phyloP scores from a whole-genome alignment of 2,329 filamentous ascomycete genomes.

The Pseudocercospora macadamiae region DNA sequence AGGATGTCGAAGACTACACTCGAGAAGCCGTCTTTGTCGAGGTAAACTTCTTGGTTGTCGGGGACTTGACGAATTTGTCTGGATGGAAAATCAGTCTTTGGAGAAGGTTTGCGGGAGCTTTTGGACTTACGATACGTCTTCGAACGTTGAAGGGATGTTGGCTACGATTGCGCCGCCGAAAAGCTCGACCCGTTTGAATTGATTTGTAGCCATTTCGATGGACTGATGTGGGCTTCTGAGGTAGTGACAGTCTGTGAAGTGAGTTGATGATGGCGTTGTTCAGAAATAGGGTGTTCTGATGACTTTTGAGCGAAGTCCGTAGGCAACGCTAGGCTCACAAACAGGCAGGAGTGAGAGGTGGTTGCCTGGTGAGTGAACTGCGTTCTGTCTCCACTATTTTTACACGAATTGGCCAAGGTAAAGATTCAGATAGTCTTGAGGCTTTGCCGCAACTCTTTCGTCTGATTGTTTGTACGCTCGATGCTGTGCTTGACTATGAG shows the following conservation, averaged over 20 bases:
- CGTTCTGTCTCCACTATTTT: too few species aligned
- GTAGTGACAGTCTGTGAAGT: background rate
- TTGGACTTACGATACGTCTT: conserved; percentile 68
- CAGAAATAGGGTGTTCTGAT: background rate
- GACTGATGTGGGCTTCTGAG: background rate
- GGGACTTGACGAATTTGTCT: conserved; percentile 76
- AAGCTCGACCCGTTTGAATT: conserved; percentile 45
- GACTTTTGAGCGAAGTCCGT: background rate
- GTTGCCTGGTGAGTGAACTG: background rate
- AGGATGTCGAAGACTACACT: conserved; percentile 90
- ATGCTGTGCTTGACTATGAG: too few species aligned
- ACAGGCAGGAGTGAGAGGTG: background rate
- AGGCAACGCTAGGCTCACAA: background rate
- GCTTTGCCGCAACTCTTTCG: too few species aligned
- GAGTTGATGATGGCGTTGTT: background rate
- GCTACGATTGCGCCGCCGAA: conserved; percentile 73
- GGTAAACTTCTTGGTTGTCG: conserved; percentile 89
- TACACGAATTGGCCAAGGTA: too few species aligned
- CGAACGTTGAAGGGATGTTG: conserved; percentile 69
- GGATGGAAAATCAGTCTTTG: conserved; percentile 1
- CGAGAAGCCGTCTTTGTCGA: conserved; percentile 80
- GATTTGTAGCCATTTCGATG: background rate
- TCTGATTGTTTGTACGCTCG: too few species aligned
- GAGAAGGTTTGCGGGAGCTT: background rate
- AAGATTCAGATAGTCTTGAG: too few species aligned